Conservation (phyloP, 1,139 yeast genomes). For the Saccharomyces hybrid region DNA sequence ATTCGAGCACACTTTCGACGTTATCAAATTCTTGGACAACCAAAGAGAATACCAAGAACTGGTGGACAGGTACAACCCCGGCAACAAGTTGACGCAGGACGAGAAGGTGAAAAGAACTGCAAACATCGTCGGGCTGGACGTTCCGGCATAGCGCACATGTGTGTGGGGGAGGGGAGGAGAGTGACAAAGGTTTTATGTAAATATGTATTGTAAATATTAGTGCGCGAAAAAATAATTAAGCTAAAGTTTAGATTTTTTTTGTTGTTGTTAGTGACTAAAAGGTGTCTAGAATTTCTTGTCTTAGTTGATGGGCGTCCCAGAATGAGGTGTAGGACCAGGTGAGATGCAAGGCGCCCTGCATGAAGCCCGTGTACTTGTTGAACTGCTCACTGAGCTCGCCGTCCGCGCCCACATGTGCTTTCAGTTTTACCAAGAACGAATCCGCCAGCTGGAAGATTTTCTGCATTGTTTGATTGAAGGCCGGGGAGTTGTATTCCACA, state of each 20-base stretch:
- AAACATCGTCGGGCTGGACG: conserved; percentile 72
- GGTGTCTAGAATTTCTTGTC: conserved; percentile 35
- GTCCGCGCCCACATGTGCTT: conserved; percentile 58
- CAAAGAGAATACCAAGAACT: conserved; percentile 75
- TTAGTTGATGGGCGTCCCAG: conserved; percentile 63
- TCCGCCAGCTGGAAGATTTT: conserved; percentile 58
- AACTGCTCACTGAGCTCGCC: conserved; percentile 88
- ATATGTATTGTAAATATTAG: not conserved
- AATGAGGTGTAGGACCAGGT: conserved; percentile 90
- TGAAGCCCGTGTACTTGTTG: conserved; percentile 67
- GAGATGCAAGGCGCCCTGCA: conserved; percentile 80
- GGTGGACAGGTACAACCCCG: conserved; percentile 81
- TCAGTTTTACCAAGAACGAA: conserved; percentile 63
- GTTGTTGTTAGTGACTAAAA: not conserved
- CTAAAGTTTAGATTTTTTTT: not conserved
- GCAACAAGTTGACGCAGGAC: conserved; percentile 64
- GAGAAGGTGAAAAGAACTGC: conserved; percentile 79
- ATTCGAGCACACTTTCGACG: not conserved
- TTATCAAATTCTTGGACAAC: conserved; percentile 43
- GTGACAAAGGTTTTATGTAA: not conserved
- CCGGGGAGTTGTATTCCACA: conserved; percentile 40
- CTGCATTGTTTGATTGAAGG: conserved; percentile 39
- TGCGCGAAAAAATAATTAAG: not conserved
- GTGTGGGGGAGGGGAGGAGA: not conserved
- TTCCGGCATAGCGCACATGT: conserved; percentile 33